Evolutionary conservation across 441 rosid species (phyloP), one percentile per base, ranked within the genome.

Genomic region (Gossypium trilobum): DNA sequence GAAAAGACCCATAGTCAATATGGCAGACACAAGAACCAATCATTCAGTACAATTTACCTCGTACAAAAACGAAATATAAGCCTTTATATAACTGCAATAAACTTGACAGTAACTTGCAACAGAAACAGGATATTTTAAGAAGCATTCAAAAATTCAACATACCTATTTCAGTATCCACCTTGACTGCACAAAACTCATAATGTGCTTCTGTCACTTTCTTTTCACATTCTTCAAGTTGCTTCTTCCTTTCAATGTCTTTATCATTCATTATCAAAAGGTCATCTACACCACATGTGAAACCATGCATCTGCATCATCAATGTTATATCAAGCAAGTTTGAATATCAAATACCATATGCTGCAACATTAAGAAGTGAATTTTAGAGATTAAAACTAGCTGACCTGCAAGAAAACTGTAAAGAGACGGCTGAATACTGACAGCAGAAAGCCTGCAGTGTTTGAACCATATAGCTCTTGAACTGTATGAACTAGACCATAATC

Each of bases 241-340:
- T 84, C 75, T 85, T 83, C 84, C 99, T 88, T 83, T 78, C 82
- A 73, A 66, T 76, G 73, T 95, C 99, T 71, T 84, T 83, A 63
- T 80, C 84, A 82, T 87, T 83, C 78, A 80, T 72, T 70, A 95
- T 82, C 81, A 95, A 84, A 74, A 95, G 97, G 82, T 95, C 99
- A 81, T 95, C 98, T 65, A 95, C 92, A 74, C 99, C 99, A 85
- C 99, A 95, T 2, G 99, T 95, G 82, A 95, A 93, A 63, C 97
- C 99, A 73, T 93, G 99, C 88, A 80, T 86, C 98, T 95, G 87
- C 79, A 87, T 70, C 79, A 82, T 75, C 76, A 75, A 71, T 11
- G 81, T 42, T 20, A 79, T 72, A 70, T 51, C 52, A 42, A 60
- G 74, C 67, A 83, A 79, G 78, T 79, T 67, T 23, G 67, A 65